Evolutionary conservation across 106 monocot genomes (phyloP), one percentile per base, ranked within the genome.

Genomic region (Dioscorea zingiberensis): DNA sequence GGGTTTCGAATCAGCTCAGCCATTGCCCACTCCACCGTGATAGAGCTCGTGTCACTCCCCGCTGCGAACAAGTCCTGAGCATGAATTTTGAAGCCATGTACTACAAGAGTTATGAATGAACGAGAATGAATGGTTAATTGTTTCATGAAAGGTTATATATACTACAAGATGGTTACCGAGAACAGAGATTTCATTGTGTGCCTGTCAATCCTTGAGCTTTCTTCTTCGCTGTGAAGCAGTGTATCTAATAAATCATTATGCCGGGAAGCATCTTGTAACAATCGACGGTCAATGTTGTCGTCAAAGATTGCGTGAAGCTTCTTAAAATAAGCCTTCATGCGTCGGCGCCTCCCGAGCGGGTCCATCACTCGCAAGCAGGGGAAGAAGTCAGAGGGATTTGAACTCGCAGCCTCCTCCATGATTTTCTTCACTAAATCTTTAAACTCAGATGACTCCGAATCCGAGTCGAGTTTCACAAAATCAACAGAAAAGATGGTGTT

Each of bases 361-460:
- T 77, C 77, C 2, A 73, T 2, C 21, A 23, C 2, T 13, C 57
- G 25, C 45, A 77, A 59, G 14, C 44, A 8, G 0, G 77, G 82
- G 44, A 77, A 73, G 60, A 59, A 84, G 59, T 84, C 79, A 1
- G 83, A 71, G 17, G 79, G 13, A 58, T 84, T 84, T 7, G 83
- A 57, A 17, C 26, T 8, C 16, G 71, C 71, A 13, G 18, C 72
- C 21, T 62, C 63, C 30, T 22, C 64, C 62, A 72, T 69, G 57
- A 84, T 14, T 18, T 38, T 48, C 68, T 14, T 5, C 38, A 79
- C 44, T 22, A 60, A 27, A 2, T 47, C 64, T 32, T 58, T 79
- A 44, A 84, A 79, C 19, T 75, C 63, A 1, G 59, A 56, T 8
- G 67, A 58, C 7, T 54, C 45, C 0, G 51, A 19, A 38, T 38